Conservation (phyloP, 805 yeast genomes). For the Spathaspora arborariae region DNA sequence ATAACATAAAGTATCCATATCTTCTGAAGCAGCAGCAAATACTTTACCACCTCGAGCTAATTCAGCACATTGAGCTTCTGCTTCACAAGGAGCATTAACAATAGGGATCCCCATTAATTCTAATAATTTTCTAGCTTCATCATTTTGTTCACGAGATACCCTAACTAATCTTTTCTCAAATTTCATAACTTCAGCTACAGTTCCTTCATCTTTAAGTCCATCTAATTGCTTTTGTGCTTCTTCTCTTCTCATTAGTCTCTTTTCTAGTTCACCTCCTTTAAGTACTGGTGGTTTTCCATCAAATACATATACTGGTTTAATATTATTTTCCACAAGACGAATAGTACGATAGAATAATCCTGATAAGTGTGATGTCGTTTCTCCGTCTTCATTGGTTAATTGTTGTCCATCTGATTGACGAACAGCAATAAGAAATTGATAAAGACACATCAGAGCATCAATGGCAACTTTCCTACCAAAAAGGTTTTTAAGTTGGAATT, state of each 20-base stretch:
- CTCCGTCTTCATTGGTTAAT: conserved; percentile 82
- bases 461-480: conserved; percentile 97
- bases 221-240: conserved; percentile 77
- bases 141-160: conserved; percentile 88
- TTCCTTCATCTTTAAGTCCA: conserved; percentile 74
- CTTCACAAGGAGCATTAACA: conserved; percentile 94
- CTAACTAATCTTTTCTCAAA: conserved; percentile 85
- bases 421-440: conserved; percentile 94
- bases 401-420: conserved; percentile 97
- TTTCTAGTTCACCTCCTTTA: conserved; percentile 89
- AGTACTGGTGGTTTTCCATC: conserved; percentile 97
- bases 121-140: conserved; percentile 81
- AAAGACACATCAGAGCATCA: conserved; percentile 93
- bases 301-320: conserved; percentile 94
- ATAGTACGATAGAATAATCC: conserved; percentile 95
- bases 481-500: conserved; percentile 76
- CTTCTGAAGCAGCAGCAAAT: conserved; percentile 96
- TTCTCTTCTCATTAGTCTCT: conserved; percentile 74
- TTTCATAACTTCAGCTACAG: conserved; percentile 69
- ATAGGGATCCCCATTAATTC: conserved; percentile 93
- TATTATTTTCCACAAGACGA: conserved; percentile 84
- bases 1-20: conserved; percentile 97
- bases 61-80: conserved; percentile 98
- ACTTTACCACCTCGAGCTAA: conserved; percentile 87
- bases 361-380: conserved; percentile 87